Conservation (phyloP, 305 asterid species). For the Solanum hybrid region DNA sequence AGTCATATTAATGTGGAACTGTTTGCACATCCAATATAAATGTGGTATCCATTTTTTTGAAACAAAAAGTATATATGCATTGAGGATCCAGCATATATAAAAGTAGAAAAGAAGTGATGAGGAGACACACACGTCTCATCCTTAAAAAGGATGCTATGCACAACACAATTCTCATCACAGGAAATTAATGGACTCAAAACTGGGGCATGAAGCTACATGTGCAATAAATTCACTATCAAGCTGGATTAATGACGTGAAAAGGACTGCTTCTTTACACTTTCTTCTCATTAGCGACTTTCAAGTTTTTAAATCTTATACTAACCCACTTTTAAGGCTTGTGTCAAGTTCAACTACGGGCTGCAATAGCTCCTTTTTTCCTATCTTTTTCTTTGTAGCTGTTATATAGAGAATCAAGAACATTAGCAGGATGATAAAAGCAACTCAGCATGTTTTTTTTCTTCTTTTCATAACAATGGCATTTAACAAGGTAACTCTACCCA, state of each 20-base stretch:
- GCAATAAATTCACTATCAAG: slow-evolving; percentile 18
- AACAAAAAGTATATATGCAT: background rate
- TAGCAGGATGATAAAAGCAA: background rate
- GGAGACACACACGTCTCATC: background rate
- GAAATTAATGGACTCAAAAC: slow-evolving; percentile 9
- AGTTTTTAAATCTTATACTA: background rate
- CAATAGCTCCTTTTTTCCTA: background rate
- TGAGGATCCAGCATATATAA: background rate
- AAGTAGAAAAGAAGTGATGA: background rate
- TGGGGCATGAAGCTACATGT: slow-evolving; percentile 18
- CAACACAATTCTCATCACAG: slow-evolving; percentile 11
- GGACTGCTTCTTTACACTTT: background rate
- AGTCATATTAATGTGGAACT: background rate
- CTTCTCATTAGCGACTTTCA: background rate
- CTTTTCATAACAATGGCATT: background rate
- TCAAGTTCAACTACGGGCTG: background rate
- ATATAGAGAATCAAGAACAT: background rate
- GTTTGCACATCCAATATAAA: background rate
- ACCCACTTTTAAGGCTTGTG: background rate
- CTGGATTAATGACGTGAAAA: background rate
- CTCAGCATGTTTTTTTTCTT: background rate
- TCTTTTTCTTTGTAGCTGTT: background rate
- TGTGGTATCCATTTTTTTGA: background rate
- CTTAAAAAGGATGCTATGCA: background rate
- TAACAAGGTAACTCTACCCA: background rate